phyloP scores from a whole-genome alignment of 73 alveolate species.

The Breviolum minutum region DNA sequence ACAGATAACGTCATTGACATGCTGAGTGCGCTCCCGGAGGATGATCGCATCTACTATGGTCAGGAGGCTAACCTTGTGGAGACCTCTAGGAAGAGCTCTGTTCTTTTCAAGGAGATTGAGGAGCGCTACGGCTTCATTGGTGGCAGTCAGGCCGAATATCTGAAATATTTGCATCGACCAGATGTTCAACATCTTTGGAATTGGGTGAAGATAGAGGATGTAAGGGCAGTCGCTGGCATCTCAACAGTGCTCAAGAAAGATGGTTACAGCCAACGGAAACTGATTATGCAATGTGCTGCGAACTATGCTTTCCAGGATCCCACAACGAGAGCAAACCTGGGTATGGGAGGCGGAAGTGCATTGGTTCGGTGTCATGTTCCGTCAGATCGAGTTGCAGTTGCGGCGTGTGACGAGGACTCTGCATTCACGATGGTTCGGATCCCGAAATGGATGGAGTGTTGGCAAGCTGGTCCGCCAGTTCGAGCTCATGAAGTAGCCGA shows the following conservation, averaged over 20 bases:
- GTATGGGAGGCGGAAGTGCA: slow-evolving; percentile 33
- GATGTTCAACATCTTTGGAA: slow-evolving; percentile 8
- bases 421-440: slow-evolving; percentile 5
- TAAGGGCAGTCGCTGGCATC: slow-evolving; percentile 5
- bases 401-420: not conserved
- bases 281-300: slow-evolving; percentile 6
- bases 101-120: not conserved
- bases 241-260: slow-evolving; percentile 26
- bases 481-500: not conserved
- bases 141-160: not conserved
- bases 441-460: not conserved
- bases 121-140: slow-evolving; percentile 10
- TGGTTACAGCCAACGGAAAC: not conserved
- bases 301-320: slow-evolving; percentile 22
- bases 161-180: not conserved
- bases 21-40: slow-evolving; percentile 14
- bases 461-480: slow-evolving; percentile 14
- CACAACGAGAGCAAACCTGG: not conserved
- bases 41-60: not conserved
- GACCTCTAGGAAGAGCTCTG: not conserved
- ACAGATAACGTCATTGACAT: not conserved
- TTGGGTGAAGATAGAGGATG: not conserved
- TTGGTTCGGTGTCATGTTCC: not conserved
- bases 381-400: not conserved
- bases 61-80: not conserved